Base-by-base conservation (phyloP, 306 rosid genomes). In the Lupinus albus region DNA sequence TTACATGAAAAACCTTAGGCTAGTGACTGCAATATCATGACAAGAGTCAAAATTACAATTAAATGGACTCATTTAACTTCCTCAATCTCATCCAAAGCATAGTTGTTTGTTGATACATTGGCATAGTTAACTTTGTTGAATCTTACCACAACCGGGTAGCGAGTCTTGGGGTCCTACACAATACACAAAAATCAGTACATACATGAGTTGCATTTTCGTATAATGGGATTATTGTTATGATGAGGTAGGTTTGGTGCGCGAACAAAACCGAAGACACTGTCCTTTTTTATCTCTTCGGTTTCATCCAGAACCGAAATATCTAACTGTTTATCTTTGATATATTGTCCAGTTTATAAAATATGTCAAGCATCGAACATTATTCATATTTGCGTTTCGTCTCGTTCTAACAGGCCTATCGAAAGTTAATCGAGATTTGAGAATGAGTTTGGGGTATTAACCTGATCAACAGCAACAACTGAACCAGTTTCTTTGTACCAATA, bases 81-180 rank as follows among this genome's bases (percentile, higher is more conserved):
- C 72, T 45, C 79, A 54, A 89, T 81, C 83, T 89, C 96, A 73
- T 89, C 96, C 90, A 89, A 79, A 10, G 96, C 96, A 72, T 86
- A 89, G 86, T 89, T 89, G 85, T 89, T 89, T 68, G 96, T 89
- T 36, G 96, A 89, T 76, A 89, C 90, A 50, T 87, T 89, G 54
- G 96, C 96, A 49, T 89, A 89, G 81, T 89, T 86, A 46, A 89
- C 96, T 73, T 89, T 89, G 82, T 75, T 73, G 87, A 89, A 89
- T 64, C 96, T 79, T 78, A 89, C 96, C 67, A 89, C 96, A 5
- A 89, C 96, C 25, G 96, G 96, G 79, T 89, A 89, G 13, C 96
- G 87, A 64, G 75, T 83, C 68, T 84, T 89, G 15, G 96, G 92
- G 21, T 89, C 96, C 96, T 89, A 80, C 67, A 18, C 48, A 59